Percentiles rank a stretch among this genome's conserved stretches.
These are phyloP conservation scores for Eragrostis tef DNA, from an alignment of 202 grass and related monocot genomes.

Conservation along the genomic window DNA sequence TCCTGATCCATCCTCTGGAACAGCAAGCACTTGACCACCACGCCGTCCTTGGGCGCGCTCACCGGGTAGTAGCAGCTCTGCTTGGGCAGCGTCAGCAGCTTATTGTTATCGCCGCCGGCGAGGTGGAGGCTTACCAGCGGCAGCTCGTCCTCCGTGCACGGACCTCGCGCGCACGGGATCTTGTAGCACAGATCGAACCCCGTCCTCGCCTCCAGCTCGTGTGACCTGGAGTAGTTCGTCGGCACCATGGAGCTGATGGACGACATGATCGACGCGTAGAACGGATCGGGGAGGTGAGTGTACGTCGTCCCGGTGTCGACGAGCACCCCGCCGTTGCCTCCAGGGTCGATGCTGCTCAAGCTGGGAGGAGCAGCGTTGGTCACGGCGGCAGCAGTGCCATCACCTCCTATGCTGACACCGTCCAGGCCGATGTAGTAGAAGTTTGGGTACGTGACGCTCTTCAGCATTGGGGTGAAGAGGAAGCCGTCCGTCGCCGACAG, in stretches of 20 bases:
- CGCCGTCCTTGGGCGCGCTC: slow-evolving; percentile 39
- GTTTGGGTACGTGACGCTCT: slow-evolving; percentile 45
- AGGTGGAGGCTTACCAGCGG: slow-evolving; percentile 39
- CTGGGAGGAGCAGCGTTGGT: slow-evolving; percentile 13
- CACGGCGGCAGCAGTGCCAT: background rate
- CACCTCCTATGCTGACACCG: slow-evolving; percentile 12
- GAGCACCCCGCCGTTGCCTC: slow-evolving; percentile 47
- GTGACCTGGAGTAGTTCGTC: slow-evolving; percentile 39
- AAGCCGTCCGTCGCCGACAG: slow-evolving; percentile 37
- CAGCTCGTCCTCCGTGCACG: slow-evolving; percentile 43
- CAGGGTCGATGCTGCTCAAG: slow-evolving; percentile 29
- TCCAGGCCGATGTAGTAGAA: slow-evolving; percentile 56
- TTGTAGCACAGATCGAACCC: slow-evolving; percentile 55
- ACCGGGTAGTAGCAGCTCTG: slow-evolving; percentile 56
- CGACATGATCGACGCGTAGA: slow-evolving; percentile 40
- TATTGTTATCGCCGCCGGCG: slow-evolving; percentile 1
- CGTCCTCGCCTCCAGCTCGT: slow-evolving; percentile 41
- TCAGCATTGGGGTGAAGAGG: slow-evolving; percentile 59
- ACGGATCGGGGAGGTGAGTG: slow-evolving; percentile 53
- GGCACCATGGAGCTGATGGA: background rate
- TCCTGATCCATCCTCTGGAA: slow-evolving; percentile 52
- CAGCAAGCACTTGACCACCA: slow-evolving; percentile 57
- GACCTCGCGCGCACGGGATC: slow-evolving; percentile 35
- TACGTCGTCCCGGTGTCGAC: slow-evolving; percentile 61
- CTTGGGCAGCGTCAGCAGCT: slow-evolving; percentile 55